These are phyloP conservation scores for Colletotrichum australisinense DNA, from an alignment of 2,329 filamentous ascomycete genomes.

Conservation along the genomic window DNA sequence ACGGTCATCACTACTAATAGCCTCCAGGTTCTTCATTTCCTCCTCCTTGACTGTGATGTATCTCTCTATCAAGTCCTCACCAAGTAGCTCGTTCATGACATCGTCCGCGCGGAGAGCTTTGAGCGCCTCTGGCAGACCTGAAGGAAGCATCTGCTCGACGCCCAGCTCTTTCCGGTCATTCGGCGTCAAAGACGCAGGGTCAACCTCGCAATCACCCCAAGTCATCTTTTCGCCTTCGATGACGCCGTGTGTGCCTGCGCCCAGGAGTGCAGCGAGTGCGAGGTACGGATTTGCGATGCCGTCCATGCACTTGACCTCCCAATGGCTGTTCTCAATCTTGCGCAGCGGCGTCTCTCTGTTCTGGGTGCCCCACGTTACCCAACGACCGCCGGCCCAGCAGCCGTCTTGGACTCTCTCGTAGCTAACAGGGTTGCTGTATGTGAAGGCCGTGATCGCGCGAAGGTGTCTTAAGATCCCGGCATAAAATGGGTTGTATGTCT, in stretches of 20 bases:
- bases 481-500: conserved; percentile 74
- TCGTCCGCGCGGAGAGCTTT: conserved; percentile 59
- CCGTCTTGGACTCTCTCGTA: conserved; percentile 77
- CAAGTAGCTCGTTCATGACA: conserved; percentile 58
- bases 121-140: conserved; percentile 65
- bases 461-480: conserved; percentile 77
- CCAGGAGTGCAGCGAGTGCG: conserved; percentile 70
- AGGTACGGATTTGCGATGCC: conserved; percentile 85
- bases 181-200: conserved; percentile 62
- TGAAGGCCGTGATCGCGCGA: conserved; percentile 75
- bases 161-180: conserved; percentile 62
- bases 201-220: conserved; percentile 64
- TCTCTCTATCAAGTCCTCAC: conserved; percentile 61
- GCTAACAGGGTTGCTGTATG: conserved; percentile 72
- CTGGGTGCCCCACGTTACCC: conserved; percentile 84
- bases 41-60: conserved; percentile 70
- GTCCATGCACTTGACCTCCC: conserved; percentile 84
- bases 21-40: conserved; percentile 63
- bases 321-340: conserved; percentile 74
- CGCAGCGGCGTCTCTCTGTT: conserved; percentile 82
- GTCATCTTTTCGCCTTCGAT: conserved; percentile 49
- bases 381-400: conserved; percentile 82
- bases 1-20: conserved; percentile 60
- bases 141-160: conserved; percentile 66
- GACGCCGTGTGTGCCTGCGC: conserved; percentile 69